Evolutionary conservation across 768 basidiomycete species (phyloP).

Genomic region (Tricholoma bakamatsutake): DNA sequence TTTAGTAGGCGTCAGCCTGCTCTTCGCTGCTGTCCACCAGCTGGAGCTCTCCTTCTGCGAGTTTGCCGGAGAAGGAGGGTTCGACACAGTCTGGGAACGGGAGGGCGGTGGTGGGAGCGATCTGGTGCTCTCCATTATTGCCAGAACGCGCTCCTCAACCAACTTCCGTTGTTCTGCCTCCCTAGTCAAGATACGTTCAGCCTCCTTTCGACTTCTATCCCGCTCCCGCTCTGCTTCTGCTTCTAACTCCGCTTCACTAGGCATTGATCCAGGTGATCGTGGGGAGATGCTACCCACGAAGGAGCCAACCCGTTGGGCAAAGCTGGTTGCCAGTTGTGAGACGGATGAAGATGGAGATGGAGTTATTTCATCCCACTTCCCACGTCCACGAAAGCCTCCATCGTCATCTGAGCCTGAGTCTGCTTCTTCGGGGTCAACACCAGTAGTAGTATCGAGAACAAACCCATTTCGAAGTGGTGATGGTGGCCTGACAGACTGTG

Average conservation of each 20-base stretch:
- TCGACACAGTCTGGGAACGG: conserved; percentile 48
- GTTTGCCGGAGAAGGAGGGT: conserved; percentile 56
- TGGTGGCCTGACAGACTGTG: conserved; percentile 47
- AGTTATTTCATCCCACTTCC: conserved; percentile 34
- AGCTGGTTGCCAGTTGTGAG: conserved; percentile 64
- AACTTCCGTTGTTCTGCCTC: conserved; percentile 66
- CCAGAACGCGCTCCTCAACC: conserved; percentile 69
- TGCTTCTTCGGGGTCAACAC: conserved; percentile 43
- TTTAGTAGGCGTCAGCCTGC: conserved; percentile 73
- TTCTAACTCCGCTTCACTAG: conserved; percentile 74
- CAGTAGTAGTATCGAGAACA: conserved; percentile 50
- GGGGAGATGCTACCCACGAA: conserved; percentile 51
- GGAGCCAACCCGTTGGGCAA: conserved; percentile 70
- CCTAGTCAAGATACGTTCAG: conserved; percentile 65
- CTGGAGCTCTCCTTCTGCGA: conserved; percentile 56
- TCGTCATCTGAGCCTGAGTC: conserved; percentile 31
- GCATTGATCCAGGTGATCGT: conserved; percentile 35
- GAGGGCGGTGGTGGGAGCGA: conserved; percentile 55
- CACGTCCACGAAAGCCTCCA: conserved; percentile 23
- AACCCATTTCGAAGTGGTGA: conserved; percentile 70
- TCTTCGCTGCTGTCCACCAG: conserved; percentile 78
- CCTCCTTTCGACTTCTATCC: conserved; percentile 69
- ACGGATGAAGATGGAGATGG: conserved; percentile 68
- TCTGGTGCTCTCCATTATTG: conserved; percentile 56
- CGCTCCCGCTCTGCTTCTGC: conserved; percentile 76